A percentile compares a stretch with the other conserved stretches of the same genome.
Conservation (phyloP, 306 rosid genomes). For the Lathyrus tuberosus region DNA sequence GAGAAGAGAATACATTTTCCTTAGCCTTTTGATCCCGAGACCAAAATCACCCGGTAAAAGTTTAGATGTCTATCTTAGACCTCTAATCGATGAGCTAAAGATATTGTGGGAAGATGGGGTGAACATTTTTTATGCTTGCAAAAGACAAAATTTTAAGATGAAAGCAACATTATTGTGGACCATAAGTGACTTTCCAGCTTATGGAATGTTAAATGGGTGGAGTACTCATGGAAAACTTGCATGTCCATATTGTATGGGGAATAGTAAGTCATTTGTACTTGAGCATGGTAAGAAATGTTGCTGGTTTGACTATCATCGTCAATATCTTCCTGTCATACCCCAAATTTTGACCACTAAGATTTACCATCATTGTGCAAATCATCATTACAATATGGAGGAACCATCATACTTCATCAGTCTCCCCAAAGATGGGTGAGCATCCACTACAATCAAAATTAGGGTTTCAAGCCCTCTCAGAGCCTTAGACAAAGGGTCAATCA, state of each 20-base stretch:
- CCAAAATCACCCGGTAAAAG: neutral
- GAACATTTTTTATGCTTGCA: neutral
- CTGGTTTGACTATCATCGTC: neutral
- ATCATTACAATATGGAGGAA: no score
- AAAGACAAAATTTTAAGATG: neutral
- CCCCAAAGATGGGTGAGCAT: no score
- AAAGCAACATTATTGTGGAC: slow-evolving; percentile 8
- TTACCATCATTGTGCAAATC: no score
- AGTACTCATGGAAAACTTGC: neutral
- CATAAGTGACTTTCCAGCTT: slow-evolving; percentile 17
- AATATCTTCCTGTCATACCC: slow-evolving; percentile 1
- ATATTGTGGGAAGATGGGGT: neutral
- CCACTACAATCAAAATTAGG: no score
- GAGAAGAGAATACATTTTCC: slow-evolving; percentile 10
- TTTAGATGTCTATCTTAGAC: neutral
- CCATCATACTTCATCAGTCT: no score
- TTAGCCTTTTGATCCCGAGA: neutral
- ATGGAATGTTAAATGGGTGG: slow-evolving; percentile 5
- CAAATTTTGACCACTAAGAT: no score
- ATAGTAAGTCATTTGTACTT: neutral
- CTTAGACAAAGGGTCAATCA: no score
- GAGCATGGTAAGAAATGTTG: slow-evolving; percentile 7
- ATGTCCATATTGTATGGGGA: slow-evolving; percentile 10
- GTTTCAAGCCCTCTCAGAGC: no score
- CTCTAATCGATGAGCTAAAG: neutral